phyloP scores from a whole-genome alignment of 331 rosid species.

The Pyracantha coccinea region DNA sequence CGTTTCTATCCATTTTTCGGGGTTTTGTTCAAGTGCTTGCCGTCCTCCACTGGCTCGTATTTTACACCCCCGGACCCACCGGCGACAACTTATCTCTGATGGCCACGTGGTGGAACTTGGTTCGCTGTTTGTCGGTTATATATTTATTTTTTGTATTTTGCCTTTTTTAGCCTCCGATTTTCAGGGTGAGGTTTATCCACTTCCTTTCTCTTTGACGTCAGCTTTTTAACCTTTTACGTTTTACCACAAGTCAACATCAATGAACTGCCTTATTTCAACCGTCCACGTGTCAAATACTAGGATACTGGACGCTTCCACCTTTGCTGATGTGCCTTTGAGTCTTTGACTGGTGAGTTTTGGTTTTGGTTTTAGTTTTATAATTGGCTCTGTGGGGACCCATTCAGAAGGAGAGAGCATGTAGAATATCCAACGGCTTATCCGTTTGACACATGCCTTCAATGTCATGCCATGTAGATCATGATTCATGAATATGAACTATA shows the following conservation, averaged over 20 bases:
- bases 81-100: background rate
- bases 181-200: constrained; percentile 25
- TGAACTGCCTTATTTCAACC: constrained; percentile 3
- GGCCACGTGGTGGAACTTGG: constrained; percentile 38
- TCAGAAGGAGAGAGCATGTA: no score
- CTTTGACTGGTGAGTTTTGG: constrained; percentile 3
- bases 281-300: constrained; percentile 24
- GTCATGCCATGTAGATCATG: background rate
- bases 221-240: background rate
- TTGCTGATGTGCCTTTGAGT: constrained; percentile 28
- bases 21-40: background rate
- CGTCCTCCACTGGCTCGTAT: constrained; percentile 12
- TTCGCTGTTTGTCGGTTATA: background rate
- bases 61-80: constrained; percentile 30
- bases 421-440: background rate
- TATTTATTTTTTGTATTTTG: background rate
- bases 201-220: background rate
- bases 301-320: background rate
- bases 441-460: background rate
- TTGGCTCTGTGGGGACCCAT: background rate
- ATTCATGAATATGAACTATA: background rate
- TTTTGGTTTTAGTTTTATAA: background rate
- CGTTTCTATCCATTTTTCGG: constrained; percentile 23
- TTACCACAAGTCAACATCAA: background rate
- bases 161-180: background rate